Percentiles rank a stretch among this genome's conserved stretches.
phyloP scores from a whole-genome alignment of 352 stramenopile genomes.

The Aphanomyces euteiches region DNA sequence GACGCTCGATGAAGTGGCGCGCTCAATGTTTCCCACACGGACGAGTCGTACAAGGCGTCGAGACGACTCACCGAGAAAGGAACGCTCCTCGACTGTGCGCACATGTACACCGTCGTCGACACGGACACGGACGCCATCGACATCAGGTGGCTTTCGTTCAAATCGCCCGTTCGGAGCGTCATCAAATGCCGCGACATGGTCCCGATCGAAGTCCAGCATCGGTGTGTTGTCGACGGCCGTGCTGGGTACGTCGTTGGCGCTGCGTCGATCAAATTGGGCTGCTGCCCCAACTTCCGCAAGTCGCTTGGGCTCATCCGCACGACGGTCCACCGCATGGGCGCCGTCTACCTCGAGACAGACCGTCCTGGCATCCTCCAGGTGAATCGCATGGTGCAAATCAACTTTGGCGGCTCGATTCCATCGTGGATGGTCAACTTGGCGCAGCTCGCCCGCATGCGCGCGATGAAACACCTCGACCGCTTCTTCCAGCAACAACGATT shows the following conservation, averaged over 20 bases:
- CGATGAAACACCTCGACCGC: neutral
- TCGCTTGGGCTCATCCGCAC: constrained; percentile 58
- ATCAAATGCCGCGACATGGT: too few relatives aligned
- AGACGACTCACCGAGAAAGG: too few relatives aligned
- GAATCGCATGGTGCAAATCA: neutral
- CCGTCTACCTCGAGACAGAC: constrained; percentile 21
- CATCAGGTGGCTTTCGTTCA: too few relatives aligned
- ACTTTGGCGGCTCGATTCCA: neutral
- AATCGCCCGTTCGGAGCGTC: too few relatives aligned
- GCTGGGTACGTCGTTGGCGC: constrained; percentile 72
- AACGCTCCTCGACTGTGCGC: too few relatives aligned
- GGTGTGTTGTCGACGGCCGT: constrained; percentile 38
- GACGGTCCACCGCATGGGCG: neutral
- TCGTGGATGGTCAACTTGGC: neutral
- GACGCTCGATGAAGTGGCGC: too few relatives aligned
- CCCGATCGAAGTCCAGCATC: too few relatives aligned
- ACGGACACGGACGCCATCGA: too few relatives aligned
- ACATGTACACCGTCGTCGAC: too few relatives aligned
- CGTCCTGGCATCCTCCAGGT: constrained; percentile 16
- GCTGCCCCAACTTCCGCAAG: constrained; percentile 56
- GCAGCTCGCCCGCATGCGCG: neutral
- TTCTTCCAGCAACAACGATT: neutral
- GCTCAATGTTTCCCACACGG: too few relatives aligned
- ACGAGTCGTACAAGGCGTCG: too few relatives aligned
- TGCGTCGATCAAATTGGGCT: constrained; percentile 74